These are phyloP conservation scores for Nicotiana knightiana DNA, from an alignment of 257 asterid species.

Conservation along the genomic window DNA sequence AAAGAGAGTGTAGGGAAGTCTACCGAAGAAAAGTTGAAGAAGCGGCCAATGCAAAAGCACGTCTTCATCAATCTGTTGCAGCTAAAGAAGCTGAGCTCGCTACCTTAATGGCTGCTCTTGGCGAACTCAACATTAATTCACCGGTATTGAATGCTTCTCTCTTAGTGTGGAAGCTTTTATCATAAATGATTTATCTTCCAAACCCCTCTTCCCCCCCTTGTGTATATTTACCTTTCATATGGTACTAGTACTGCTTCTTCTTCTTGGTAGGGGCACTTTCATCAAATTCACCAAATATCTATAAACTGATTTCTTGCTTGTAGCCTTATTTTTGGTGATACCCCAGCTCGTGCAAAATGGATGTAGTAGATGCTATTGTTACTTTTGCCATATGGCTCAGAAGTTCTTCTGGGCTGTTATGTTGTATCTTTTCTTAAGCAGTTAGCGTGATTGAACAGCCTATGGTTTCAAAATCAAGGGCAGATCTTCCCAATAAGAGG, in stretches of 20 bases:
- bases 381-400: not conserved
- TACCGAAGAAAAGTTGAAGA: constrained; percentile 83
- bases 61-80: constrained; percentile 76
- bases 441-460: not conserved
- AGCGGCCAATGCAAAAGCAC: constrained; percentile 67
- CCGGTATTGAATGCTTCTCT: constrained; percentile 40
- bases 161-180: not conserved
- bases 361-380: not conserved
- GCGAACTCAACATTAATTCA: constrained; percentile 48
- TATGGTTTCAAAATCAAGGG: too few relatives aligned
- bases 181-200: not conserved
- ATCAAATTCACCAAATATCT: not conserved
- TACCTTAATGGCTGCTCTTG: constrained; percentile 84
- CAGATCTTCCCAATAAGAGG: not conserved
- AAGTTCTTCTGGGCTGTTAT: not conserved
- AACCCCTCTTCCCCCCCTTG: not conserved
- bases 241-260: not conserved
- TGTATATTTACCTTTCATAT: not conserved
- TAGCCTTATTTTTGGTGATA: not conserved
- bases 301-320: not conserved
- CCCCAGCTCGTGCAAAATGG: not conserved
- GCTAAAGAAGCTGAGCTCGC: constrained; percentile 93
- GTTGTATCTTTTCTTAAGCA: not conserved
- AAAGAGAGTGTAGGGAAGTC: constrained; percentile 77
- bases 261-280: not conserved